These are phyloP conservation scores for Groenewaldozyma auringiensis DNA, from an alignment of 1,139 yeast genomes.

Conservation along the genomic window DNA sequence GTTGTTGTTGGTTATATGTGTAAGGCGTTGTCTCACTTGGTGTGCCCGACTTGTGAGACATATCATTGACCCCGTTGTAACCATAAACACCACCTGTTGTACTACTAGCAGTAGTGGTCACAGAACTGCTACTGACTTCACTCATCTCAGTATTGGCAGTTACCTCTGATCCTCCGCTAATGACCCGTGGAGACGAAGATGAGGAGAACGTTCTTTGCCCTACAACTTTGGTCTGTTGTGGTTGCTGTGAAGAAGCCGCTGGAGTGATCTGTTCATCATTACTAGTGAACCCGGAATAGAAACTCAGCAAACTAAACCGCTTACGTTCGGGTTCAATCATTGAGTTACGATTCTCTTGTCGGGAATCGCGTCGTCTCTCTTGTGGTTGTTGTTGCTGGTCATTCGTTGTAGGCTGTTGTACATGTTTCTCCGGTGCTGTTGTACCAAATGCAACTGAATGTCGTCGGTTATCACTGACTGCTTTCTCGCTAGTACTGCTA, in stretches of 20 bases:
- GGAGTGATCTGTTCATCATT: slow-evolving; percentile 6
- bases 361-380: neutral
- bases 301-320: slow-evolving; percentile 22
- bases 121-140: neutral
- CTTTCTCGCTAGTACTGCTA: slow-evolving; percentile 2
- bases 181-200: neutral
- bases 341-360: slow-evolving; percentile 1
- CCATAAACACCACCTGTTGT: neutral
- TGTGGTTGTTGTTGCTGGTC: neutral
- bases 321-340: slow-evolving; percentile 15
- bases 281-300: slow-evolving; percentile 15
- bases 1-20: too few species aligned
- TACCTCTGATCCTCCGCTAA: slow-evolving; percentile 5
- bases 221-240: neutral
- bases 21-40: neutral
- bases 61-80: neutral
- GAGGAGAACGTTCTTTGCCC: neutral
- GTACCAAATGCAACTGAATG: slow-evolving; percentile 6
- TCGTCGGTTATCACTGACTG: slow-evolving; percentile 11
- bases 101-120: neutral
- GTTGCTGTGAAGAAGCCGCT: neutral
- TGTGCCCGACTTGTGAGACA: neutral
- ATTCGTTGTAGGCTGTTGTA: neutral
- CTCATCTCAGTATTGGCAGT: slow-evolving; percentile 5
- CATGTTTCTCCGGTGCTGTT: slow-evolving; percentile 3